Base-by-base conservation (phyloP, 768 basidiomycete species). In the Tulasnella sp. region DNA sequence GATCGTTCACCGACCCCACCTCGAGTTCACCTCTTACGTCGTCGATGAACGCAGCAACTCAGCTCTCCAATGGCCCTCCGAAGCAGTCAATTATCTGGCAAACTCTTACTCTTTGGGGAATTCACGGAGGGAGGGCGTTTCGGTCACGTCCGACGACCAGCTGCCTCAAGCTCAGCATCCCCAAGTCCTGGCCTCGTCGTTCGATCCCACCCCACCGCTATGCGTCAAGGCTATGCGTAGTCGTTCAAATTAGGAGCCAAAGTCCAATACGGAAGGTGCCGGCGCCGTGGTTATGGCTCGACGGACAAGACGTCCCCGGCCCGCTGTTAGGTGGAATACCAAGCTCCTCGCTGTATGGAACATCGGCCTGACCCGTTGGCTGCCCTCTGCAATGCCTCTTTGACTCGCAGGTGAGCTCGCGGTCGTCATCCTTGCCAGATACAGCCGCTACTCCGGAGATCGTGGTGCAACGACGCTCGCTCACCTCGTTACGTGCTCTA, bases 1-100 rank as follows among this genome's bases (percentile, higher is more conserved):
- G 55, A 57, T 57, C 55, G 23, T 20, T n/a, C 55, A n/a, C 23
- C 57, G 93, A n/a, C 23, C 5, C 57, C 57, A 26, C 57, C n/a
- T 61, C 29, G 13, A 61, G n/a, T 29, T 61, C 57, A n/a, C 57
- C 57, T 61, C 57, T 61, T 61, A 61, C 57, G 57, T 61, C 57
- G 57, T 26, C 57, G n/a, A 61, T 61, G 57, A 61, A 61, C 57
- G 57, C 57, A 61, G 13, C 57, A 7, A 26, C 29, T 23, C 29
- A n/a, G 1, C 29, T 29, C 57, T 29, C 29, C 57, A 26, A 29
- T 10, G 29, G 57, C n/a, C 23, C 29, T 26, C n/a, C 1, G 57
- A 61, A 26, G 29, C n/a, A 29, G 3, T 6, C 23, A 1, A 61
- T 29, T 61, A 26, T 23, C 29, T 5, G 6, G 57, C 29, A 26